Evolutionary conservation across 2,329 filamentous ascomycete genomes (phyloP), one percentile per base, ranked within the genome.

Genomic region (Bisporella sp.): DNA sequence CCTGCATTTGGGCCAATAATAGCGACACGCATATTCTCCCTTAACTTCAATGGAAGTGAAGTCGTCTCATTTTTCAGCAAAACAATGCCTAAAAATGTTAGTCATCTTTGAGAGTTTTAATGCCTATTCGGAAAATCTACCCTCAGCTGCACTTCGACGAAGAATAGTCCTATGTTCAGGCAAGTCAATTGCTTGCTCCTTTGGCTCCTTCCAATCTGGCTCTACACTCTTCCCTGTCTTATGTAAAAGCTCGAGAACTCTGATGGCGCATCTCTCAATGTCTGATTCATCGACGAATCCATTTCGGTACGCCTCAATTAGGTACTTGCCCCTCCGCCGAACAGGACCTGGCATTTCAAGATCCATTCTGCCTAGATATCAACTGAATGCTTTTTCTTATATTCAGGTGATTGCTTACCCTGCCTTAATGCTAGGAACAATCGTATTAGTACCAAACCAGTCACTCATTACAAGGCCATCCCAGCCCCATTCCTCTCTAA

Each of bases 271-370:
- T 11, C 9, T 12, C 41, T 49, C 12, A 28, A 45, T 45, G 33
- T 6, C 6, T 31, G 12, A n/a, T 5, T 6, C 8, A 31, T 35
- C 11, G 35, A 39, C 3, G 9, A 11, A 11, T 39, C 35, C 9
- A 13, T 13, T 11, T 13, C 13, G 9, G 35, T 3, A 9, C 9
- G 35, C 35, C 35, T 39, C 35, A 9, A 13, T 13, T 13, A 39
- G 13, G 35, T 9, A 9, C 32, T 31, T 30, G 57, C 45, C 54
- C 43, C 11, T 53, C 54, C 46, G 57, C 21, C 33, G 59, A 21
- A 21, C 58, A 1, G 68, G 68, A 0, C 68, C 66, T 4, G 69
- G 69, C 66, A 68, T 68, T 53, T 68, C 66, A 12, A 68, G 59
- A 51, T 68, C 60, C 31, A 62, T 48, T 21, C 21, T 3, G 21